Evolutionary conservation across 2,329 filamentous ascomycete species (phyloP), one percentile per base, ranked within the genome.

Genomic region (Calycina marina): DNA sequence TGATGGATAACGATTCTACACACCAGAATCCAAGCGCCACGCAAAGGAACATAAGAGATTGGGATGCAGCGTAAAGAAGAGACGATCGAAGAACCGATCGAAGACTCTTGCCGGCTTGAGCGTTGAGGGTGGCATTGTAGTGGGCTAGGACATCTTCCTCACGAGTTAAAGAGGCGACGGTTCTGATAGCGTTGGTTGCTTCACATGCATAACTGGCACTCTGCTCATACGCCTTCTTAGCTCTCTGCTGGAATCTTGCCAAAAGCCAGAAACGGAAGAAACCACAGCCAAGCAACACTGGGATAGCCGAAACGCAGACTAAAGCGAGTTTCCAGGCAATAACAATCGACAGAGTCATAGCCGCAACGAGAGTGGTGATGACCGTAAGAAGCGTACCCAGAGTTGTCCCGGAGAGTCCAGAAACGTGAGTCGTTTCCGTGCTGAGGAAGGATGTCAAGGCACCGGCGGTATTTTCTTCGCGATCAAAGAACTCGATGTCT

Each of bases 151-250:
- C 83, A 48, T 93, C 83, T 0, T 69, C 57, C 57, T 98, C 90
- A 6, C 88, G 72, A 0, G 86, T 93, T 27, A 98, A 67, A 6
- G 84, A 82, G 4, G 86, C 88, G 6, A 96, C 86, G 2, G 90
- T 96, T 31, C 88, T 79, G 44, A 96, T 94, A 5, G 86, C 81
- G 2, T 83, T 86, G 18, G 92, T 93, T 26, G 86, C 86, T 56
- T 98, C 90, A 28, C 86, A 90, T 8, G 90, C 90, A 51, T 80
- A 93, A 35, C 77, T 78, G 5, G 88, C 88, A 37, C 83, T 88
- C 36, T 68, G 61, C 50, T 83, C 69, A 52, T 96, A 86, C 4
- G 83, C 77, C 42, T 65, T 64, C 61, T 90, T 92, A 2, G 84
- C 77, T 14, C 81, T 77, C 22, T 66, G 67, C 58, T 82, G 80